Base-by-base conservation (phyloP, 2,329 filamentous ascomycete genomes). In the Proliferodiscus dingleyae region DNA sequence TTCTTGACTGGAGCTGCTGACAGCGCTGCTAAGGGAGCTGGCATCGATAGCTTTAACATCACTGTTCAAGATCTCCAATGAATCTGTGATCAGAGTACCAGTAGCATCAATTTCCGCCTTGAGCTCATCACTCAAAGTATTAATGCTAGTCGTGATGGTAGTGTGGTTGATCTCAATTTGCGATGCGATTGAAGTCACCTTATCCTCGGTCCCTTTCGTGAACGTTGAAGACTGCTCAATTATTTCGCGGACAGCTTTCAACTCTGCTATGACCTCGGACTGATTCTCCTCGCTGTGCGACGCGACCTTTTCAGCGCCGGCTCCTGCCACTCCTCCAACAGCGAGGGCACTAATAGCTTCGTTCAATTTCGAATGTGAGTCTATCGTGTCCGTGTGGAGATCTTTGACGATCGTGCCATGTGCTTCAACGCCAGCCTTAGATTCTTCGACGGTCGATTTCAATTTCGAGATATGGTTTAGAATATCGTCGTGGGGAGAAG, bases 161-260 rank as follows among this genome's bases (percentile, higher is more conserved):
- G 52, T 58, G 22, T 58, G 51, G 29, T 58, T 58, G 26, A 57
- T 55, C 6, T 58, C 58, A 4, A 60, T 47, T 37, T 60, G 56
- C 10, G 46, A 40, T 13, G 33, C 37, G 8, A 58, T 48, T 5
- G 45, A 47, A 2, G 38, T 43, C 2, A 56, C 28, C 4, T 41
- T 44, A 10, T 55, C 51, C 15, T 52, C 50, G 7, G 47, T 52
- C 1, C 34, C 28, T 9, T 52, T 36, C 6, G 54, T 32, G 10
- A 49, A 44, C 11, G 44, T 22, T 5, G 51, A 51, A 9, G 53
- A 54, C n/a, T 34, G 47, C 13, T 52, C 47, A 11, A 57, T 40
- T 16, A 57, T 16, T n/a, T 45, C 30, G 5, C 42, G 40, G 3
- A 59, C 40, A 11, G 52, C 46, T 41, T 53, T 55, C 3, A 60